A percentile compares a stretch with the other conserved stretches of the same genome.
Evolutionary conservation across 345 rosid genomes (phyloP).

Genomic region (Conringia planisiliqua): DNA sequence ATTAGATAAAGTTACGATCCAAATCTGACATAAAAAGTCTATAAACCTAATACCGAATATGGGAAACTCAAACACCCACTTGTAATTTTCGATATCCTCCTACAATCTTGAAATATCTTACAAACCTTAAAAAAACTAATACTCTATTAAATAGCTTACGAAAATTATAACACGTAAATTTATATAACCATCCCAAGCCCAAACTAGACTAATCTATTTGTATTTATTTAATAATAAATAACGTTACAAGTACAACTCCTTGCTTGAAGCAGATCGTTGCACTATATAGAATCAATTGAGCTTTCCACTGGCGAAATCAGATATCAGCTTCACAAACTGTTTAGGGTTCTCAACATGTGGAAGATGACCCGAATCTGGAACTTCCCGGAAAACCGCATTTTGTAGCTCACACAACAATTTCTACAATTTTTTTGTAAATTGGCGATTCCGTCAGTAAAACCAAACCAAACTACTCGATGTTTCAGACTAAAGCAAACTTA

Average conservation of each 20-base stretch:
- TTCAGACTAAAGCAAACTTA: slow-evolving; percentile 30
- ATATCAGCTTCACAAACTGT: slow-evolving; percentile 49
- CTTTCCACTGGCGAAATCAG: slow-evolving; percentile 37
- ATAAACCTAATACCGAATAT: too few relatives aligned
- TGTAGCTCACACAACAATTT: slow-evolving; percentile 59
- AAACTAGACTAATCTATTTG: slow-evolving; percentile 3
- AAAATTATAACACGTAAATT: background rate
- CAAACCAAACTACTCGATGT: background rate
- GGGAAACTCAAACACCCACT: too few relatives aligned
- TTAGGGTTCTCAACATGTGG: slow-evolving; percentile 74
- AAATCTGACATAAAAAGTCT: too few relatives aligned
- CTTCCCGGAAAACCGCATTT: slow-evolving; percentile 46
- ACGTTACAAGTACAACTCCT: slow-evolving; percentile 3
- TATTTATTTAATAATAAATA: background rate
- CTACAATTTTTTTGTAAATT: slow-evolving; percentile 35
- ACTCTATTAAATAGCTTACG: background rate
- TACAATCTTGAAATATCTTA: too few relatives aligned
- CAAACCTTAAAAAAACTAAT: background rate
- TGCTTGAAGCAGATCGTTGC: background rate
- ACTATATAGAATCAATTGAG: background rate
- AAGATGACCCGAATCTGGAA: slow-evolving; percentile 65
- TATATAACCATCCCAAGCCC: background rate
- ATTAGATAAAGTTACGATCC: too few relatives aligned
- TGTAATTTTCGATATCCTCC: background rate
- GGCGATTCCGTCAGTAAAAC: background rate